A percentile compares a stretch with the other conserved stretches of the same genome.
phyloP scores from a whole-genome alignment of 176 grass and related monocot genomes.

The Urochloa ruziziensis region DNA sequence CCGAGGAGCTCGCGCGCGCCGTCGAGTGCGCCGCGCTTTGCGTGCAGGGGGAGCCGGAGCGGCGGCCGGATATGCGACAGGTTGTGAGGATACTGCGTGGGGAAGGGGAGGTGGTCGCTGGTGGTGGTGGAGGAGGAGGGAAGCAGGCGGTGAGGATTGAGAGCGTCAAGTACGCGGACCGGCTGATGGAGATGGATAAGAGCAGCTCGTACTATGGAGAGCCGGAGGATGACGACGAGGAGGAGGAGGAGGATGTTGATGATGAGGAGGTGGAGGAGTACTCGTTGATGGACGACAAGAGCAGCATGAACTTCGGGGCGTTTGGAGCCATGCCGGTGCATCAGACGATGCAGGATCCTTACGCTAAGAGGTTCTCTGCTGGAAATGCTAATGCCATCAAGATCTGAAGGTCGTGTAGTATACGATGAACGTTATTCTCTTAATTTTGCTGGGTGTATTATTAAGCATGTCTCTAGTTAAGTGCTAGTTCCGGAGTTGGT shows the following conservation, averaged over 20 bases:
- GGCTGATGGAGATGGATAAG: constrained; percentile 53
- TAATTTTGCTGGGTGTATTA: not conserved
- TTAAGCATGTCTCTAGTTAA: not conserved
- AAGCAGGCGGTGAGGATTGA: constrained; percentile 24
- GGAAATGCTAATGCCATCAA: constrained; percentile 22
- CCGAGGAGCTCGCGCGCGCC: constrained; percentile 33
- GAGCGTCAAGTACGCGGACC: constrained; percentile 59
- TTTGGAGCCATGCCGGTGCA: constrained; percentile 53
- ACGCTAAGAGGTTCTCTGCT: constrained; percentile 30
- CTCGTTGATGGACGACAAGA: constrained; percentile 43
- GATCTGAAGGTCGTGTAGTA: constrained; percentile 29
- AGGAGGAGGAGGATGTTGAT: not conserved
- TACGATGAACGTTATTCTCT: not conserved
- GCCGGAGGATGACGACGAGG: not conserved
- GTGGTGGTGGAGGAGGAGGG: not conserved
- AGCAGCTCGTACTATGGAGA: constrained; percentile 31
- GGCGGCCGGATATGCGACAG: constrained; percentile 44
- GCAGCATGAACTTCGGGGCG: constrained; percentile 56
- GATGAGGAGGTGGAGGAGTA: constrained; percentile 24
- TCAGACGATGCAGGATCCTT: constrained; percentile 55
- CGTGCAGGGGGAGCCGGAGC: constrained; percentile 38
- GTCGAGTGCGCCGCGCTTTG: constrained; percentile 48
- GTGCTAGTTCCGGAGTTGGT: not conserved
- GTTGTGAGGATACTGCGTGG: constrained; percentile 48
- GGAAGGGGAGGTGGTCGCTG: not conserved